phyloP scores from a whole-genome alignment of 1,284 basidiomycete genomes.

The Grifola frondosa region DNA sequence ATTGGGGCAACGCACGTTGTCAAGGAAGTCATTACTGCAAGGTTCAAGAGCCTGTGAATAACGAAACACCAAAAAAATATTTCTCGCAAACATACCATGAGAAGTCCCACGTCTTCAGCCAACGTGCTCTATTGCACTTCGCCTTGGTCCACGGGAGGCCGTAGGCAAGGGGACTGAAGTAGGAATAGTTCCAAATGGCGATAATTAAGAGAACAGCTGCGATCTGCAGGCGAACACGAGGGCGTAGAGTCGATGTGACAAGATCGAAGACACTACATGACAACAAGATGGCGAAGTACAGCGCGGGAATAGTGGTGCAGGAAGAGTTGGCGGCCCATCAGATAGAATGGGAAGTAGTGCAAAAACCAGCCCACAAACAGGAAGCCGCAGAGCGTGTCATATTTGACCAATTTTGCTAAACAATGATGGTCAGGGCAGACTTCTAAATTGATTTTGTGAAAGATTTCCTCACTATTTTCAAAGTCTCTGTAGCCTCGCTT shows the following conservation, averaged over 20 bases:
- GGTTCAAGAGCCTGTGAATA: background rate
- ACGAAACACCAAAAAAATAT: background rate
- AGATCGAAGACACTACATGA: slow-evolving; percentile 84
- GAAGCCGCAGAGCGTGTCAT: slow-evolving; percentile 90
- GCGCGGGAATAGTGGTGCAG: slow-evolving; percentile 95
- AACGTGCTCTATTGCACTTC: slow-evolving; percentile 77
- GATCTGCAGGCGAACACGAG: slow-evolving; percentile 77
- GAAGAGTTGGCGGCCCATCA: slow-evolving; percentile 96
- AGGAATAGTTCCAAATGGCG: slow-evolving; percentile 76
- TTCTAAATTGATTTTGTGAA: background rate
- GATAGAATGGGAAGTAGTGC: slow-evolving; percentile 95
- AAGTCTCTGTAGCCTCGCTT: slow-evolving; percentile 93
- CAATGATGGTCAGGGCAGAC: background rate
- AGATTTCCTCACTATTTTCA: slow-evolving; percentile 70
- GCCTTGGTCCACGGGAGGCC: slow-evolving; percentile 84
- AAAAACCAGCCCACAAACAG: slow-evolving; percentile 91
- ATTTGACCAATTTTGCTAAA: slow-evolving; percentile 85
- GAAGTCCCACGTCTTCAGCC: slow-evolving; percentile 96
- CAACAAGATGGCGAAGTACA: slow-evolving; percentile 91
- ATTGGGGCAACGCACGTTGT: slow-evolving; percentile 46
- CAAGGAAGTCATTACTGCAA: slow-evolving; percentile 61
- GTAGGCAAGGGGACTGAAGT: slow-evolving; percentile 85
- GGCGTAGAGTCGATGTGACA: slow-evolving; percentile 75
- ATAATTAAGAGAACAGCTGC: slow-evolving; percentile 72
- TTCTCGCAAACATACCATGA: slow-evolving; percentile 76